A percentile compares a stretch with the other conserved stretches of the same genome.
Evolutionary conservation across 2,329 filamentous ascomycete species (phyloP).

Genomic region (Penicillium griseofulvum): DNA sequence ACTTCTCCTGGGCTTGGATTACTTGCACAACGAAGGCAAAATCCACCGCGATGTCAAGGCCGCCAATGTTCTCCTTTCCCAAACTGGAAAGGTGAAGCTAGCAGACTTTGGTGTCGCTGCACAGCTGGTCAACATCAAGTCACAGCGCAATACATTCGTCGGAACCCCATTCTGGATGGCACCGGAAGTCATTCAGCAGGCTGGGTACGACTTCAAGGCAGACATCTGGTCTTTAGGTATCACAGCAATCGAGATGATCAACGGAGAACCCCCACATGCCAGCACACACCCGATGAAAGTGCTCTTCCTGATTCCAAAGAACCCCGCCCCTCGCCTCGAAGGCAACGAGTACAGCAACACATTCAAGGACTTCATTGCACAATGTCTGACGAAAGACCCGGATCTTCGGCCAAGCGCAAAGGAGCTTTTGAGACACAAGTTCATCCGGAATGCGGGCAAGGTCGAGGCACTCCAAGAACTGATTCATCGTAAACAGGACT

Average conservation of each 20-base stretch:
- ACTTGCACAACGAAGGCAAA: slow-evolving; percentile 89
- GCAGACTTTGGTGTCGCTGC: slow-evolving; percentile 97
- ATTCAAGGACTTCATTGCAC: slow-evolving; percentile 89
- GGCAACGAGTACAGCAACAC: slow-evolving; percentile 77
- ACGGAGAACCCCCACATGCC: slow-evolving; percentile 84
- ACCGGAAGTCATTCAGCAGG: slow-evolving; percentile 87
- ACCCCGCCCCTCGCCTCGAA: slow-evolving; percentile 77
- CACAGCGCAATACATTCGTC: slow-evolving; percentile 94
- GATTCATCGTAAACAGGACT: slow-evolving; percentile 75
- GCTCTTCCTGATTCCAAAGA: slow-evolving; percentile 86
- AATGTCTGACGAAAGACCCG: slow-evolving; percentile 89
- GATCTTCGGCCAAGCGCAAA: slow-evolving; percentile 80
- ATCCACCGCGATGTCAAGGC: slow-evolving; percentile 97
- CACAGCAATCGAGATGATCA: slow-evolving; percentile 83
- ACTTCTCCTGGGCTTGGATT: slow-evolving; percentile 83
- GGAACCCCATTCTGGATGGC: slow-evolving; percentile 98
- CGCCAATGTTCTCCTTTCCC: slow-evolving; percentile 90
- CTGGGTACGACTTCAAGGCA: slow-evolving; percentile 80
- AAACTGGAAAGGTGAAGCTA: slow-evolving; percentile 86
- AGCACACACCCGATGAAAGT: slow-evolving; percentile 92
- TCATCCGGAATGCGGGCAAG: slow-evolving; percentile 82
- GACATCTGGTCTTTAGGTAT: slow-evolving; percentile 94
- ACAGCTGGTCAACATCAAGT: slow-evolving; percentile 96
- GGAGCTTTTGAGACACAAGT: slow-evolving; percentile 82
- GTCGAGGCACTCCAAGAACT: slow-evolving; percentile 85